Percentiles rank a stretch among this genome's conserved stretches.
Conservation (phyloP, 345 rosid species). For the Euphorbia pulcherrima region DNA sequence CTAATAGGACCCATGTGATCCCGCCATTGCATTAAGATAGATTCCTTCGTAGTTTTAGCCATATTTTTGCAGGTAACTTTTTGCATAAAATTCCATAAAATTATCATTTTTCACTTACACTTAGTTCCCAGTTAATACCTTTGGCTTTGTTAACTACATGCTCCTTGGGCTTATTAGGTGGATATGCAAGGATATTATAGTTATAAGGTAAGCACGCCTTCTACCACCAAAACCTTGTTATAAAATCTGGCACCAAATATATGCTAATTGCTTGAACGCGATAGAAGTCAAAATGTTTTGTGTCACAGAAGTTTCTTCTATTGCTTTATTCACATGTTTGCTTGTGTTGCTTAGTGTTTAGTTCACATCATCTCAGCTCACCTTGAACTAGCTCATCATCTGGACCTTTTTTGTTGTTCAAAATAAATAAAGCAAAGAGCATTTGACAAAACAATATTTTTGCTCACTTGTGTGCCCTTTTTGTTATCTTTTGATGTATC, state of each 20-base stretch:
- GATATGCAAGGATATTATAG: conserved; percentile 94
- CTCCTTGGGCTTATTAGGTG: conserved; percentile 45
- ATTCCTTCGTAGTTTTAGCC: conserved; percentile 77
- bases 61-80: conserved; percentile 74
- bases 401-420: neutral
- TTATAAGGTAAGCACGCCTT: conserved; percentile 58
- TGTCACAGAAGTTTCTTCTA: neutral
- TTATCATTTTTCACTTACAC: neutral
- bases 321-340: neutral
- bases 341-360: neutral
- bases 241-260: neutral
- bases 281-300: neutral
- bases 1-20: conserved; percentile 57
- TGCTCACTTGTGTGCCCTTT: conserved; percentile 4
- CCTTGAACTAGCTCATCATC: conserved; percentile 5
- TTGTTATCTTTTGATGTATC: conserved; percentile 16
- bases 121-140: conserved; percentile 11
- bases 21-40: conserved; percentile 85
- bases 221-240: neutral
- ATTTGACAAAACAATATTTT: neutral
- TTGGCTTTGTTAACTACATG: neutral
- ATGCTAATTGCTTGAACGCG: neutral
- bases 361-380: neutral
- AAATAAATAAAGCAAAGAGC: neutral
- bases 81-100: neutral